Base-by-base conservation (phyloP, 2,329 filamentous ascomycete genomes). In the Alternaria sp. region DNA sequence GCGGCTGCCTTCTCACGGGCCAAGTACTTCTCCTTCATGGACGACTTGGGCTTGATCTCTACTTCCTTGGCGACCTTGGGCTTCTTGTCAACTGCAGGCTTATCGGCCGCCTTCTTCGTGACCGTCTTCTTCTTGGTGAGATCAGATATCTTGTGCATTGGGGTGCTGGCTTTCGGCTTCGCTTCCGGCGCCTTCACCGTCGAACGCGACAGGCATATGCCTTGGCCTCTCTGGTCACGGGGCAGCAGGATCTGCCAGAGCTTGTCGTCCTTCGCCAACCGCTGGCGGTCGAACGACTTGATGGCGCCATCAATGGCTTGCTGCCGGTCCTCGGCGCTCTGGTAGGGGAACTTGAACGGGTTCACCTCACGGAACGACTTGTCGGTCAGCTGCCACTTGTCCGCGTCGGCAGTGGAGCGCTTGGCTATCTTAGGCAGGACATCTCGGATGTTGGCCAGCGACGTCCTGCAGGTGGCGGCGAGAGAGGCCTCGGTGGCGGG, bases 231-330 rank as follows among this genome's bases (percentile, higher is more conserved):
- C 70, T 90, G 87, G 53, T 87, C 83, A 69, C 84, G 84, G 8
- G 87, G 87, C 59, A 90, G 81, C 62, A 90, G 80, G 67, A 82
- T 82, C 77, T 90, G 88, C 88, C 88, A 90, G 19, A 87, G 79
- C 71, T 85, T 85, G 71, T 90, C 88, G 40, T 85, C 83, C 66
- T 86, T 86, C 7, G 85, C 84, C 17, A 90, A 79, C 26, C 88
- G 83, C 77, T 87, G 83, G 57, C 88, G 84, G 76, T 90, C 88
- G 74, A 87, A 90, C 46, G 88, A 87, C 57, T 85, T 85, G 70
- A 90, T 85, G 57, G 88, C 87, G 77, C 86, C 86, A 66, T 89
- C 85, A 70, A 90, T 87, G 26, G 87, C 88, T 57, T 84, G 80
- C 65, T 89, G 82, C 17, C 88, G 83, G 60, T 89, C 86, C 50